These are phyloP conservation scores for Falciphora oryzae DNA, from an alignment of 2,329 filamentous ascomycete species.

Conservation along the genomic window DNA sequence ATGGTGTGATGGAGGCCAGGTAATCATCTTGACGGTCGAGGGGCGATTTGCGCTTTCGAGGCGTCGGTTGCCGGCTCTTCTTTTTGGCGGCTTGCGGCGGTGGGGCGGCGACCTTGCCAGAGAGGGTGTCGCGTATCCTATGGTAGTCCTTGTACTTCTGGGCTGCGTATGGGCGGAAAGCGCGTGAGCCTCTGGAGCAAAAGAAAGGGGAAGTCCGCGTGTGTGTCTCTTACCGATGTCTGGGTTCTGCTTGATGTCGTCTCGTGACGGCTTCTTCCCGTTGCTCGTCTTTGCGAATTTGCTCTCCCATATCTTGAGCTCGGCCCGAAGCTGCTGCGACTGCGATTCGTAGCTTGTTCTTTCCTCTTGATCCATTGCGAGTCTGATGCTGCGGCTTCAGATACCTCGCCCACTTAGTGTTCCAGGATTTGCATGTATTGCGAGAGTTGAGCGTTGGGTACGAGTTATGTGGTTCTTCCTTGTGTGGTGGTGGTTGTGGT, in stretches of 20 bases:
- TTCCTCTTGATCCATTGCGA: constrained; percentile 40
- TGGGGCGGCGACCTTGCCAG: constrained; percentile 41
- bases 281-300: constrained; percentile 56
- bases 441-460: neutral
- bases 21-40: constrained; percentile 19
- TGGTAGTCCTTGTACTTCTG: constrained; percentile 75
- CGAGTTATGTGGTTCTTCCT: neutral
- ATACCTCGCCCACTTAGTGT: neutral
- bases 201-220: neutral
- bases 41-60: constrained; percentile 35
- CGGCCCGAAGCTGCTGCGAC: constrained; percentile 53
- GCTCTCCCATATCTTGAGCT: constrained; percentile 70
- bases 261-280: constrained; percentile 63
- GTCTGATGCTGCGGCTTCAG: neutral
- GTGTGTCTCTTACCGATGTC: constrained; percentile 56
- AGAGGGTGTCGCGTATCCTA: constrained; percentile 53
- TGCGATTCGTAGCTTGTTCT: constrained; percentile 42
- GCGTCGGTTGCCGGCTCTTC: constrained; percentile 27
- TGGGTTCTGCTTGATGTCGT: constrained; percentile 70
- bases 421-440: neutral
- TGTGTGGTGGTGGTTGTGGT: neutral
- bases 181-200: neutral
- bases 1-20: constrained; percentile 33
- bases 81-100: constrained; percentile 17
- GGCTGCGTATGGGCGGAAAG: constrained; percentile 36